These are phyloP conservation scores for Myrmaecium sp. DNA, from an alignment of 2,329 filamentous ascomycete genomes.

Conservation along the genomic window DNA sequence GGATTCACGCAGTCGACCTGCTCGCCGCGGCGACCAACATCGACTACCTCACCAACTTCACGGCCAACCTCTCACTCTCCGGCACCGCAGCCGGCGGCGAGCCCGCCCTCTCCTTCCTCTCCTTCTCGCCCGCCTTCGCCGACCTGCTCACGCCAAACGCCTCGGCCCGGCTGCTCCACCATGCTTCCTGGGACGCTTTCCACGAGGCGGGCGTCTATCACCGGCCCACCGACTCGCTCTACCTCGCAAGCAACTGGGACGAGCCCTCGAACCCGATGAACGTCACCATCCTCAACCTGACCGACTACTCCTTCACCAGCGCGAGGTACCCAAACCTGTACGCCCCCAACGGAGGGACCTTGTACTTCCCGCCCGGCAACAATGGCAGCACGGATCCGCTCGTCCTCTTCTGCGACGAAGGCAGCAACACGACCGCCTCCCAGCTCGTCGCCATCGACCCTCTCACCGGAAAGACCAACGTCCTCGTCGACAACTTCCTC, in stretches of 20 bases:
- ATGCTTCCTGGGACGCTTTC: slow-evolving; percentile 15
- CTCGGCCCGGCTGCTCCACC: slow-evolving; percentile 16
- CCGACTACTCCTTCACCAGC: slow-evolving; percentile 21
- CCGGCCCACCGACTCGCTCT: slow-evolving; percentile 20
- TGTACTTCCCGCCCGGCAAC: slow-evolving; percentile 16
- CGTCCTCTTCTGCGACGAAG: slow-evolving; percentile 19
- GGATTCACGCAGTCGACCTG: too few species aligned
- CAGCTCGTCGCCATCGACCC: slow-evolving; percentile 28
- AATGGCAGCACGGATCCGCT: slow-evolving; percentile 9
- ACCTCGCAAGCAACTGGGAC: slow-evolving; percentile 24
- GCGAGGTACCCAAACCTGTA: slow-evolving; percentile 22
- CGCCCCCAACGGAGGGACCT: slow-evolving; percentile 20
- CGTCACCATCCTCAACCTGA: slow-evolving; percentile 21
- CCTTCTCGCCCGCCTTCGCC: slow-evolving; percentile 18
- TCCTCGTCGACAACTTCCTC: slow-evolving; percentile 29
- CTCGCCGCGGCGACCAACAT: slow-evolving; percentile 15
- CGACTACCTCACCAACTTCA: slow-evolving; percentile 13
- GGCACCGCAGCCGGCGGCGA: slow-evolving; percentile 16
- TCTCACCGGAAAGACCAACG: slow-evolving; percentile 23
- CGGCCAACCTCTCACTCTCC: too few species aligned
- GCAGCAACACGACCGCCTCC: slow-evolving; percentile 14
- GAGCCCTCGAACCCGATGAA: slow-evolving; percentile 17
- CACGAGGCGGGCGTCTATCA: slow-evolving; percentile 24
- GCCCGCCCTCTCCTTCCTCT: slow-evolving; percentile 19
- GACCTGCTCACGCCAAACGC: slow-evolving; percentile 16